Conservation (phyloP, 805 yeast genomes). For the Wickerhamomyces tratensis region DNA sequence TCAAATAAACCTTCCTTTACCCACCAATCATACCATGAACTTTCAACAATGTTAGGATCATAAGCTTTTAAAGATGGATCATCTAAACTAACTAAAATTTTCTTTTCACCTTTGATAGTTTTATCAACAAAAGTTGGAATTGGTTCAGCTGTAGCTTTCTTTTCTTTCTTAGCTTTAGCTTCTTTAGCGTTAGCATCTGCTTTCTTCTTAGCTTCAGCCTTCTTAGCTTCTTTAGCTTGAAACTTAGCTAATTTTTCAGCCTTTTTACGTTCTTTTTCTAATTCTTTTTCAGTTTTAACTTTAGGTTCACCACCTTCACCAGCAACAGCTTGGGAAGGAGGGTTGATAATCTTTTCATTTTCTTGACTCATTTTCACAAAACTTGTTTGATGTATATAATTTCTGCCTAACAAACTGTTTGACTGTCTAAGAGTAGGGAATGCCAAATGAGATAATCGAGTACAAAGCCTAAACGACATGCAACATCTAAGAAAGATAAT, state of each 20-base stretch:
- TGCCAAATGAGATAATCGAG: constrained; percentile 1
- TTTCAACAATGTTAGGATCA: constrained; percentile 85
- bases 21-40: constrained; percentile 99
- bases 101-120: constrained; percentile 87
- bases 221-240: constrained; percentile 72
- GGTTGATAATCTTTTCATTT: constrained; percentile 6
- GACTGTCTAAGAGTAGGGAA: constrained; percentile 1
- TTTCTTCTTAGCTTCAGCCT: constrained; percentile 43
- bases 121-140: constrained; percentile 79
- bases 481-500: not conserved
- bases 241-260: constrained; percentile 85
- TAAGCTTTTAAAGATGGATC: constrained; percentile 93
- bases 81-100: constrained; percentile 74
- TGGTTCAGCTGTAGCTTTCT: constrained; percentile 59
- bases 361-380: constrained; percentile 8
- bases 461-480: constrained; percentile 5
- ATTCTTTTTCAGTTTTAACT: constrained; percentile 67
- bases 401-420: not conserved
- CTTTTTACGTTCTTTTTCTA: constrained; percentile 80
- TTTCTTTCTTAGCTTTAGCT: constrained; percentile 56
- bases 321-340: constrained; percentile 1
- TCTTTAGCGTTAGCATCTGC: constrained; percentile 25
- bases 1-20: constrained; percentile 75
- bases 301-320: constrained; percentile 26
- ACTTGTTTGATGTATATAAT: not conserved